Evolutionary conservation across 805 yeast species (phyloP).

Genomic region (Nakazawaea pomicola): DNA sequence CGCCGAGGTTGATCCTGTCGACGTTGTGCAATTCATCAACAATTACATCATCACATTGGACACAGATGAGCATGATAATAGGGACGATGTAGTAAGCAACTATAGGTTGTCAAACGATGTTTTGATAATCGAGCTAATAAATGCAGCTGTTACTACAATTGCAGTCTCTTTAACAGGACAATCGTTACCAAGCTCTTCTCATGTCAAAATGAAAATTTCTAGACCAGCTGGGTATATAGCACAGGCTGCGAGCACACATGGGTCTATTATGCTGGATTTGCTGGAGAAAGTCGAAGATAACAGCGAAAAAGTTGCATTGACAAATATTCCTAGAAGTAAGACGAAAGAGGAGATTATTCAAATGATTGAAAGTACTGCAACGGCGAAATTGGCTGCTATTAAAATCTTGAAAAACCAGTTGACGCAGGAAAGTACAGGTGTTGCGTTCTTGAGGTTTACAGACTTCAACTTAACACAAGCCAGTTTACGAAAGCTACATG

Average conservation of each 20-base stretch:
- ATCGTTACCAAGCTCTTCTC: slow-evolving; percentile 21
- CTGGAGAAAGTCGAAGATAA: slow-evolving; percentile 31
- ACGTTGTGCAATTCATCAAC: slow-evolving; percentile 40
- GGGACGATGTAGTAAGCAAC: slow-evolving; percentile 29
- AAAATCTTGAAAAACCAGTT: slow-evolving; percentile 41
- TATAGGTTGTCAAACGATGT: slow-evolving; percentile 24
- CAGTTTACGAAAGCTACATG: slow-evolving; percentile 31
- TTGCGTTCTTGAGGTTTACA: slow-evolving; percentile 48
- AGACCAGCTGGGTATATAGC: slow-evolving; percentile 43
- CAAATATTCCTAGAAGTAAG: slow-evolving; percentile 37
- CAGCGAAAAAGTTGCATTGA: slow-evolving; percentile 40
- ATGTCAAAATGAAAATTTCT: slow-evolving; percentile 25
- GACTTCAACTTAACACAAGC: slow-evolving; percentile 21
- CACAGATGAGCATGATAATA: slow-evolving; percentile 31
- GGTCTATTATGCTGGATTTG: neutral
- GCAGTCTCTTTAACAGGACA: slow-evolving; percentile 38
- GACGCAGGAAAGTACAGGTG: slow-evolving; percentile 48
- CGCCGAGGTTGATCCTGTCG: slow-evolving; percentile 27
- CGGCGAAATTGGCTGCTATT: slow-evolving; percentile 30
- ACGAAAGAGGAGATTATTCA: slow-evolving; percentile 39
- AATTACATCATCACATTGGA: slow-evolving; percentile 39
- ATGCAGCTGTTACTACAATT: slow-evolving; percentile 50
- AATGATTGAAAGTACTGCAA: slow-evolving; percentile 32
- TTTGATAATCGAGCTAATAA: slow-evolving; percentile 47
- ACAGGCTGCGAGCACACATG: slow-evolving; percentile 8